Evolutionary conservation across 768 basidiomycete species (phyloP), one percentile per base, ranked within the genome.

Genomic region (Holtermanniella nyarrowii): DNA sequence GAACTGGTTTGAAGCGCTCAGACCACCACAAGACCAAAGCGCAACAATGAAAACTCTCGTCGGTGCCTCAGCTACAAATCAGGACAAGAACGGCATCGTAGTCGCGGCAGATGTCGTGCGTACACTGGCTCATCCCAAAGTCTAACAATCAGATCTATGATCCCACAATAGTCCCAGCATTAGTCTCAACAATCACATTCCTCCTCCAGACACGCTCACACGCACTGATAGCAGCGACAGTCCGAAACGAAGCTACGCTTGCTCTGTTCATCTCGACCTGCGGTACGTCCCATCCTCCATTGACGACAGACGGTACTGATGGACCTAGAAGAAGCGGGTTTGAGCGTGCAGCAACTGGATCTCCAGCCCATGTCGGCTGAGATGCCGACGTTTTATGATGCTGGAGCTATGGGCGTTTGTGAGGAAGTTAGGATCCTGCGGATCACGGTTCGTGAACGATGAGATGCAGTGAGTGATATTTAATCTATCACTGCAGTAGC

Each of bases 61-160:
- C 3, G 7, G 14, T 24, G 10, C 18, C 18, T 26, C 54, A 27
- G 45, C 26, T 3, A 43, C 58, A 12, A 40, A 48, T 1, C 50
- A 53, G 18, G 44, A 60, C 49, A 59, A 56, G 1, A 51, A 68
- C 3, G 48, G 31, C 16, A 16, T 37, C 10, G 31, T 37, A 16
- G 16, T 71, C 13, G 69, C 65, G 24, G 66, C 69, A 13, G 69
- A 71, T 44, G 67, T 71, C 26, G 69, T 71, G 24, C 46, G 66
- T 63, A 18, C 1, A 11, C 42, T 1, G 37, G n/a, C 26, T 12
- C 26, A 4, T 26, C 49, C 11, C 20, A 7, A 7, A 10, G 42
- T 5, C 42, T 44, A 18, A 44, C 31, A 14, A 20, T 24, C 5
- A 69, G 69, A 68, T 71, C 22, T 71, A 71, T 52, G 69, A 71